phyloP scores from a whole-genome alignment of 345 rosid genomes.

The Noccaea bulbosa region DNA sequence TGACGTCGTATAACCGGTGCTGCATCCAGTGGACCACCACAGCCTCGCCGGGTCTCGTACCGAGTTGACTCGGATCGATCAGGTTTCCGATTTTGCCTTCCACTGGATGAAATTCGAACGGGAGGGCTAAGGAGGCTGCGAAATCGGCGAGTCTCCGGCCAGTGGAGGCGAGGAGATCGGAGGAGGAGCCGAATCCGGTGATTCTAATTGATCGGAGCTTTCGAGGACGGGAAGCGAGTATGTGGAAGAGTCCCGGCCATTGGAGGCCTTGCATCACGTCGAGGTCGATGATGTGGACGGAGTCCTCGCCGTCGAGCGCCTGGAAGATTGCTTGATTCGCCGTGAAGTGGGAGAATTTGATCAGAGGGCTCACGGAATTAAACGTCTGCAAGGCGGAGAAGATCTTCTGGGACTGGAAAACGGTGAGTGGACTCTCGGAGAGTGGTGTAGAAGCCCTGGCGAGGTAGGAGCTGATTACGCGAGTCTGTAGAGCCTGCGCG shows the following conservation, averaged over 20 bases:
- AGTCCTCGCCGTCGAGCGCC: constrained; percentile 79
- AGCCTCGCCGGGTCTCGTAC: constrained; percentile 63
- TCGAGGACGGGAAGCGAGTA: constrained; percentile 79
- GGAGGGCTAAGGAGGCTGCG: constrained; percentile 71
- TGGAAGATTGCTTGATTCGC: constrained; percentile 95
- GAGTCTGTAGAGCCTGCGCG: constrained; percentile 78
- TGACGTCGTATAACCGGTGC: constrained; percentile 82
- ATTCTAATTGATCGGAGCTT: constrained; percentile 78
- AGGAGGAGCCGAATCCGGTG: constrained; percentile 86
- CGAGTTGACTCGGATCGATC: constrained; percentile 60
- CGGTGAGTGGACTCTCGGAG: constrained; percentile 54
- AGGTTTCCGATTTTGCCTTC: constrained; percentile 80
- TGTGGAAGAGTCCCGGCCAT: constrained; percentile 98
- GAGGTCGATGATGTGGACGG: constrained; percentile 86
- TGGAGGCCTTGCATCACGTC: constrained; percentile 99
- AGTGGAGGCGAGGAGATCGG: constrained; percentile 78
- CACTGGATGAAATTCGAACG: constrained; percentile 80
- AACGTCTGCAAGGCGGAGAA: constrained; percentile 84
- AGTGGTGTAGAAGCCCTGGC: constrained; percentile 58
- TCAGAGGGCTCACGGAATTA: constrained; percentile 74
- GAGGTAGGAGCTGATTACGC: constrained; percentile 79
- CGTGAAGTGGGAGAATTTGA: constrained; percentile 95
- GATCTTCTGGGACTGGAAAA: constrained; percentile 66
- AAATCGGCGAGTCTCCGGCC: constrained; percentile 88
- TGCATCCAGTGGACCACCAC: constrained; percentile 98